Percentiles rank a stretch among this genome's conserved stretches.
These are phyloP conservation scores for Oidium heveae DNA, from an alignment of 2,329 filamentous ascomycete genomes.

Conservation along the genomic window DNA sequence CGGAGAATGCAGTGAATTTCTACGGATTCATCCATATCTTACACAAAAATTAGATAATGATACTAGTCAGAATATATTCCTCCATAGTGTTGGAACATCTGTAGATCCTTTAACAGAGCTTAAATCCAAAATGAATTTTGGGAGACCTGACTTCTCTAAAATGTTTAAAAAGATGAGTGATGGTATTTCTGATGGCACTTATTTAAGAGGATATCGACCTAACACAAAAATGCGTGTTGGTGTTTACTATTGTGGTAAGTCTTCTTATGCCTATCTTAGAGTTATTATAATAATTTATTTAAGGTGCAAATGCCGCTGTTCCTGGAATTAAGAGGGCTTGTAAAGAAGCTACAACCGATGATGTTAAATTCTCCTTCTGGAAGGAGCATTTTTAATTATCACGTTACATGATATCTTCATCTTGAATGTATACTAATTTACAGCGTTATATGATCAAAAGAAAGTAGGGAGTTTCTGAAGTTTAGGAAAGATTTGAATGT, in stretches of 20 bases:
- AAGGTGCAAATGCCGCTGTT: constrained; percentile 25
- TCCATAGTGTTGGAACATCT: constrained; percentile 76
- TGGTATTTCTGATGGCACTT: constrained; percentile 63
- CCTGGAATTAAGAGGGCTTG: constrained; percentile 67
- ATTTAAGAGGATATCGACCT: constrained; percentile 58
- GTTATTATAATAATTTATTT: constrained; percentile 3
- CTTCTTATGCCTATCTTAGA: neutral
- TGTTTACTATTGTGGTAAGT: constrained; percentile 90
- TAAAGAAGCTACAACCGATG: constrained; percentile 41
- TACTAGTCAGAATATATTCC: constrained; percentile 84
- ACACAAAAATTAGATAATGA: constrained; percentile 83
- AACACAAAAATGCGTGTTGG: constrained; percentile 64
- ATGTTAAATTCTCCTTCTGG: constrained; percentile 93
- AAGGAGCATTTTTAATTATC: constrained; percentile 58
- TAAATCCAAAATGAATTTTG: constrained; percentile 76
- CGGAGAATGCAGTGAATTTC: constrained; percentile 49
- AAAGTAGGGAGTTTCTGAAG: no score
- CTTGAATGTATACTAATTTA: no score
- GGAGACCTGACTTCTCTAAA: constrained; percentile 65
- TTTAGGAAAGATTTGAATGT: no score
- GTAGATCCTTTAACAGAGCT: constrained; percentile 84
- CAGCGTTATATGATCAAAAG: no score
- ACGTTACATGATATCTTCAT: no score
- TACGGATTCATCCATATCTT: constrained; percentile 94
- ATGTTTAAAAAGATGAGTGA: constrained; percentile 69